Evolutionary conservation across 208 protist species (phyloP).

Genomic region (Angomonas desouzai): DNA sequence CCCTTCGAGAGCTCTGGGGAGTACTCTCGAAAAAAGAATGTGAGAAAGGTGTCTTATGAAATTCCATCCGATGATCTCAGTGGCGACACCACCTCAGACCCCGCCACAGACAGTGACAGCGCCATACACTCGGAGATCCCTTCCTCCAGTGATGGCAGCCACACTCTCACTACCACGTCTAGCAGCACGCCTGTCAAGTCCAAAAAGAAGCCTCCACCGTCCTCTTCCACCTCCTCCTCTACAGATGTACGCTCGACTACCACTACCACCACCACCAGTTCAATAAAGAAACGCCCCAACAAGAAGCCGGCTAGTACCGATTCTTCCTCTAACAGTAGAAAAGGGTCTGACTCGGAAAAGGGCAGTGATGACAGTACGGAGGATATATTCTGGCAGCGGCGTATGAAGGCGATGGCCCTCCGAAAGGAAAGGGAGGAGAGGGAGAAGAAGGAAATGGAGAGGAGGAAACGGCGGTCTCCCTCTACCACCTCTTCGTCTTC

Average conservation of each 20-base stretch:
- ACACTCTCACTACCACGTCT: background rate
- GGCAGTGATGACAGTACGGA: background rate
- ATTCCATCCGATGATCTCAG: slow-evolving; percentile 2
- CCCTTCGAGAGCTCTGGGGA: background rate
- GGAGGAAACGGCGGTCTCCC: background rate
- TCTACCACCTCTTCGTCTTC: background rate
- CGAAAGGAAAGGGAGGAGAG: background rate
- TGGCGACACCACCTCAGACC: background rate
- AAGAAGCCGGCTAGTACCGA: background rate
- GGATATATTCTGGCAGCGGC: slow-evolving; percentile 7
- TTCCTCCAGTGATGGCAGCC: background rate
- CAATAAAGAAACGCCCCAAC: background rate
- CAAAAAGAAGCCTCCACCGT: background rate
- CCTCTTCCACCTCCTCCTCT: background rate
- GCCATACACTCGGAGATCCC: background rate
- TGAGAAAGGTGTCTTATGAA: slow-evolving; percentile 1
- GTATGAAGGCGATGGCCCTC: background rate
- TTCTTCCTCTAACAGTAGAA: slow-evolving; percentile 2
- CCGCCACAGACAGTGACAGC: background rate
- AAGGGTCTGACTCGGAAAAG: slow-evolving; percentile 2
- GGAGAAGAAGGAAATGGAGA: background rate
- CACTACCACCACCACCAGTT: background rate
- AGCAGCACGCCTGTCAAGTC: background rate
- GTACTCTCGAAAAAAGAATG: background rate
- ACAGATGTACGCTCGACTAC: background rate